Percentiles rank a stretch among this genome's conserved stretches.
Evolutionary conservation across 805 yeast genomes (phyloP).

Genomic region (Saccharomyces kudriavzevii): DNA sequence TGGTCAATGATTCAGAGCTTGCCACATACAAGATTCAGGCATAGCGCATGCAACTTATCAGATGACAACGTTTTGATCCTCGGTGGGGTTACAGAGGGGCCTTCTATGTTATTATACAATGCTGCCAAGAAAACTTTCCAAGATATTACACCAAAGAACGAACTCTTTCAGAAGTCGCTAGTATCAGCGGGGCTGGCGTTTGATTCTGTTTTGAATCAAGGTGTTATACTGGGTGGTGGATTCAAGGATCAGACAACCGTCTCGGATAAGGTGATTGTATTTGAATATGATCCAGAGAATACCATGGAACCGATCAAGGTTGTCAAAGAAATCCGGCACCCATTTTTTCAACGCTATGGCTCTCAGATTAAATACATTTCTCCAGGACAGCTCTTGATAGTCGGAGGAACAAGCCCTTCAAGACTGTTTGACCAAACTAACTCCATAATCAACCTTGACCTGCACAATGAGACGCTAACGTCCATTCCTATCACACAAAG

Average conservation of each 20-base stretch:
- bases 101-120: constrained; percentile 18
- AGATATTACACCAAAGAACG: neutral
- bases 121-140: constrained; percentile 13
- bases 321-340: constrained; percentile 16
- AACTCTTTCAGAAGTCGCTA: constrained; percentile 17
- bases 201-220: constrained; percentile 5
- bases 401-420: constrained; percentile 50
- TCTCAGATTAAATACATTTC: constrained; percentile 31
- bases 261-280: constrained; percentile 28
- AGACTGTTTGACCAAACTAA: constrained; percentile 29
- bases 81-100: constrained; percentile 39
- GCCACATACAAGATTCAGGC: constrained; percentile 45
- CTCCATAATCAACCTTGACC: constrained; percentile 33
- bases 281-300: constrained; percentile 18
- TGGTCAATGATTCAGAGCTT: constrained; percentile 39
- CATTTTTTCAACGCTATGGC: constrained; percentile 43
- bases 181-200: constrained; percentile 18
- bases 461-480: constrained; percentile 11
- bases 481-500: constrained; percentile 27
- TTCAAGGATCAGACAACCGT: constrained; percentile 17
- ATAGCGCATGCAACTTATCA: constrained; percentile 32
- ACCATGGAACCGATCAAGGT: constrained; percentile 13
- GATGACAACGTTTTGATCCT: constrained; percentile 35
- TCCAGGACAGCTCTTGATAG: constrained; percentile 34
- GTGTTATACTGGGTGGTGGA: constrained; percentile 20